Evolutionary conservation across 1,139 yeast species (phyloP), one percentile per base, ranked within the genome.

Genomic region (Lodderomyces orthopsilosis): DNA sequence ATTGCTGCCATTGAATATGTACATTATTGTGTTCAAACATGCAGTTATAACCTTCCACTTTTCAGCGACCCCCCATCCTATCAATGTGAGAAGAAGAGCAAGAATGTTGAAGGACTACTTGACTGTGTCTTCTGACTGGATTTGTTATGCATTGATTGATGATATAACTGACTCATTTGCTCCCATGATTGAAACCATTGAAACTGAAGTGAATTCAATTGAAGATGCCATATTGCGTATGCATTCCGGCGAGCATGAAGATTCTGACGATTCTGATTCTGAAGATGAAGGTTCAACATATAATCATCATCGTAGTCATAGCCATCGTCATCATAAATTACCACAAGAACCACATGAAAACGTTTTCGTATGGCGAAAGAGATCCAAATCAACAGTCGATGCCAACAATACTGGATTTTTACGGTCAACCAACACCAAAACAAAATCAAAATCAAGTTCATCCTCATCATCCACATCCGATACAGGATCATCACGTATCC

Each of bases 121-220:
- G 49, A 87, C 88, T 2, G 96, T 93, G 4, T 81, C 94, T 1
- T 82, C 97, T 0, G 98, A 93, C 63, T 93, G 98, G 98, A 85
- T 93, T 40, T 93, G 96, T 2, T 93, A 93, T 66, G 98, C 98
- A 0, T 70, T 93, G 51, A 90, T 93, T 57, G 98, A 93, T 68
- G 98, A 93, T 61, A 89, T 93, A 50, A 91, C 98, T 1, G 98
- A 93, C 70, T 94, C 95, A 0, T 93, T 89, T 72, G 98, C 95
- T 0, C 98, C 98, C 1, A 82, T 93, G 83, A 91, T 93, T 52
- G 95, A 88, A 47, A 81, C 93, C 38, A 89, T 93, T 42, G 98
- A 93, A 59, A 88, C 84, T 44, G 98, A 93, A 56, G 95, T 93
- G 10, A 90, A 90, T 59, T 75, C 81, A 13, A 93, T 93, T 47